These are phyloP conservation scores for Cairneyella variabilis DNA, from an alignment of 495 filamentous ascomycete genomes.

Conservation along the genomic window DNA sequence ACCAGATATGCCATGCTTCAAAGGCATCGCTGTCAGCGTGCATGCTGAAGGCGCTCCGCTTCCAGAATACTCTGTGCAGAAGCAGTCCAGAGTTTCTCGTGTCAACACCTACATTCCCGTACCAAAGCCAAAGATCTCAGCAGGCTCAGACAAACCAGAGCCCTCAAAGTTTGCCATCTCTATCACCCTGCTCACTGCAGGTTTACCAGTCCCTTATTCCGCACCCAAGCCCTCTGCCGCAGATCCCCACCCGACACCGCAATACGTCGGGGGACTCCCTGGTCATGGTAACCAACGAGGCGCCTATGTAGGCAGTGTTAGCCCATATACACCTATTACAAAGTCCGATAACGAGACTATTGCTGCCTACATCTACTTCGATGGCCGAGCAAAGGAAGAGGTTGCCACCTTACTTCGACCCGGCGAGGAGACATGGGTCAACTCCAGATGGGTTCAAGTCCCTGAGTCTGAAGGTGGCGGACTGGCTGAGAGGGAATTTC, in stretches of 20 bases:
- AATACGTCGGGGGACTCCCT: slow-evolving; percentile 58
- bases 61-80: slow-evolving; percentile 90
- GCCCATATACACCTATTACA: slow-evolving; percentile 84
- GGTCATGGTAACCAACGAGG: slow-evolving; percentile 13
- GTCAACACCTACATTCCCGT: slow-evolving; percentile 98
- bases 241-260: slow-evolving; percentile 71
- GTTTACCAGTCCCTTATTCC: slow-evolving; percentile 84
- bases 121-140: slow-evolving; percentile 74
- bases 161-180: slow-evolving; percentile 94
- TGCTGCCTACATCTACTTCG: slow-evolving; percentile 98
- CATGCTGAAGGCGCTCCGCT: slow-evolving; percentile 87
- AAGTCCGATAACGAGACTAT: slow-evolving; percentile 91
- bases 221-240: slow-evolving; percentile 68
- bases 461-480: slow-evolving; percentile 87
- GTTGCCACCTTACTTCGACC: slow-evolving; percentile 89
- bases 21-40: slow-evolving; percentile 94
- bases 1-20: slow-evolving; percentile 87
- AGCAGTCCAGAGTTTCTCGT: slow-evolving; percentile 81
- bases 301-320: slow-evolving; percentile 52
- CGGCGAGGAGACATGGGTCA: slow-evolving; percentile 98
- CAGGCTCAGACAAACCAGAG: slow-evolving; percentile 71
- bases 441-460: slow-evolving; percentile 94
- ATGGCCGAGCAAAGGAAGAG: slow-evolving; percentile 92
- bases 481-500: slow-evolving; percentile 92
- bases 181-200: slow-evolving; percentile 89